These are phyloP conservation scores for Fusarium azukiicola DNA, from an alignment of 2,329 filamentous ascomycete genomes.

Conservation along the genomic window DNA sequence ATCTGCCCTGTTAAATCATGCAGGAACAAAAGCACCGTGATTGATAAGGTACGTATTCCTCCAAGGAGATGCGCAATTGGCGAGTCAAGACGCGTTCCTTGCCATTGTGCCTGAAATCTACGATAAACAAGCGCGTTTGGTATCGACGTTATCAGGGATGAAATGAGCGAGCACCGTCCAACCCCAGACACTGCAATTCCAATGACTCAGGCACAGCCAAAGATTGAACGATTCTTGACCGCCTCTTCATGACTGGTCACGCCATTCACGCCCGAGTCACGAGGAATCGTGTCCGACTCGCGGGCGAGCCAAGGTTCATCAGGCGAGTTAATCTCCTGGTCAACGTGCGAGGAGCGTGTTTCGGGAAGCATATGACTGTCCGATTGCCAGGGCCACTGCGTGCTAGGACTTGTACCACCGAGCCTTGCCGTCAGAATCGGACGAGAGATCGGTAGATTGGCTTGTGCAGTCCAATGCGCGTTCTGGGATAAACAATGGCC, in stretches of 20 bases:
- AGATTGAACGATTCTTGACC: constrained; percentile 29
- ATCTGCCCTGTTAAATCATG: neutral
- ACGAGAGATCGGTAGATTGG: constrained; percentile 9
- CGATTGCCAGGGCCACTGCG: neutral
- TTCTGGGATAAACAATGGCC: constrained; percentile 18
- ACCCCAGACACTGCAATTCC: neutral
- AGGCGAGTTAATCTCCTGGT: constrained; percentile 2
- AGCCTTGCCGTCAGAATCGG: constrained; percentile 30
- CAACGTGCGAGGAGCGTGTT: constrained; percentile 41
- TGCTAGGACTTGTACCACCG: constrained; percentile 3
- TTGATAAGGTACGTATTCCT: constrained; percentile 8
- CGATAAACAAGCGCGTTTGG: neutral
- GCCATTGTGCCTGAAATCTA: neutral
- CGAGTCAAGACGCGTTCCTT: neutral
- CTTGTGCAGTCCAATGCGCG: constrained; percentile 1
- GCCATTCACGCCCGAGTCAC: constrained; percentile 46
- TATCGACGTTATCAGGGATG: constrained; percentile 9
- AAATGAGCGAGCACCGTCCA: neutral
- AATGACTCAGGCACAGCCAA: constrained; percentile 18
- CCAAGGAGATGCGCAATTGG: neutral
- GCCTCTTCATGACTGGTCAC: constrained; percentile 25
- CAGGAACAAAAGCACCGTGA: neutral
- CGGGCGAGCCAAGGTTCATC: constrained; percentile 30
- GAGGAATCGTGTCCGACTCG: constrained; percentile 47
- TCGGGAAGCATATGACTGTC: constrained; percentile 23